Base-by-base conservation (phyloP, 169 alveolate species). In the Eimeria zaria region DNA sequence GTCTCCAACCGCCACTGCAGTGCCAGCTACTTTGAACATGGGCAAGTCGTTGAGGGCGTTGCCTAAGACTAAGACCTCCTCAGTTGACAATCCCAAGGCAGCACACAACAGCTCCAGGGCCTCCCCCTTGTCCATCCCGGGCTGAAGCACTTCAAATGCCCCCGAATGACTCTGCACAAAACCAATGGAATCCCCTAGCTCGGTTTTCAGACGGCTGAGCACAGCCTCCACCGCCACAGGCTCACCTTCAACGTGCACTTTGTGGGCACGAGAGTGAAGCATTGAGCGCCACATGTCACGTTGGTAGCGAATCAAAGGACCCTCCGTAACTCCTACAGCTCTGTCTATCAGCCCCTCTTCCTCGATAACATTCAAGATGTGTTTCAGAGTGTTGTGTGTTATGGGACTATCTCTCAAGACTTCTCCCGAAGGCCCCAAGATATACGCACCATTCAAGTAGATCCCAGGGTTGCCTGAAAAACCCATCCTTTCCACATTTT, bases 31-130 rank as follows among this genome's bases (percentile, higher is more conserved):
- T 7, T 87, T 60, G 41, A 97, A 85, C 96, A 97, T 71, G 76
- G 97, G 97, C n/a, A 97, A 90, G 88, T 97, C 98, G 88, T 97
- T 97, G 67, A 95, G 98, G 1, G 97, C 98, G 81, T 97, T 98
- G 5, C 98, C 98, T 53, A 97, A 67, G 44, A 96, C 98, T 53
- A 97, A 62, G 69, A 97, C 97, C 44, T 97, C 95, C 58, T 95
- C 95, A 67, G 97, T 93, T 30, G 96, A 67, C 22, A 97, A 0
- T 18, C 78, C 81, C 80, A 85, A 20, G 18, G 20, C 41, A 24
- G 81, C 41, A 16, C 44, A 60, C 24, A 58, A 30, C 69, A 46
- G 60, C 62, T 81, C 41, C 64, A 58, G 93, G 24, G 80, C 80
- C 80, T 69, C 80, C 80, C 81, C 93, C 51, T 85, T 85, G 69